A percentile compares a stretch with the other conserved stretches of the same genome.
These are phyloP conservation scores for Diaporthe vexans DNA, from an alignment of 2,329 filamentous ascomycete genomes.

Conservation along the genomic window DNA sequence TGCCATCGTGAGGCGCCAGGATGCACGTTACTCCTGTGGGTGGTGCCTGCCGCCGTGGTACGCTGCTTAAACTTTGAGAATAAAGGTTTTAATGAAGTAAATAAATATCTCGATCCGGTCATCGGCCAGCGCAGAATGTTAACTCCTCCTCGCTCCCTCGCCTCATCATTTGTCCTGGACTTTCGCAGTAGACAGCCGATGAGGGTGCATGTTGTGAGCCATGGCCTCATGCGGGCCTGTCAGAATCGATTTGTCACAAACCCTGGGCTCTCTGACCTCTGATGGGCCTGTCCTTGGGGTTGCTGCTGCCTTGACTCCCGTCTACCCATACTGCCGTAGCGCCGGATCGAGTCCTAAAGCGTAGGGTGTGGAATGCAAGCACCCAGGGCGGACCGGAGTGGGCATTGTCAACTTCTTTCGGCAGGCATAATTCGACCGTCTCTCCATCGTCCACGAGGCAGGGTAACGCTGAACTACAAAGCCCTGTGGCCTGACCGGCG, in stretches of 20 bases:
- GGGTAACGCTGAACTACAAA: neutral
- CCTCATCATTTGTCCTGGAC: neutral
- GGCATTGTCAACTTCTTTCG: neutral
- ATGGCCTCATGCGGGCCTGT: neutral
- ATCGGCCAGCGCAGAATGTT: constrained; percentile 19
- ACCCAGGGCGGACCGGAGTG: constrained; percentile 3
- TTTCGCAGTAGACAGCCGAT: neutral
- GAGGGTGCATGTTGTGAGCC: neutral
- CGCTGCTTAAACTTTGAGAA: constrained; percentile 7
- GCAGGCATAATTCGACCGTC: neutral
- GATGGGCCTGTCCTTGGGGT: neutral
- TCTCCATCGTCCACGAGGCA: neutral
- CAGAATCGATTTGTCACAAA: neutral
- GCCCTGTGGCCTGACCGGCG: neutral
- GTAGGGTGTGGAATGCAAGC: constrained; percentile 3
- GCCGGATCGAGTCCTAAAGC: neutral
- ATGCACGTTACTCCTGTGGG: constrained; percentile 19
- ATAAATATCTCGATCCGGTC: constrained; percentile 28
- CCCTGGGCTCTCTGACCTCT: neutral
- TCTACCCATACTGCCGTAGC: neutral
- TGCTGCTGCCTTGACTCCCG: neutral
- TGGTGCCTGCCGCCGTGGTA: constrained; percentile 21
- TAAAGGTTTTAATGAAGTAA: constrained; percentile 30
- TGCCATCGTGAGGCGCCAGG: neutral
- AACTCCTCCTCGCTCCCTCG: constrained; percentile 7